These are phyloP conservation scores for Apiospora pterosperma DNA, from an alignment of 2,329 filamentous ascomycete species.

Conservation along the genomic window DNA sequence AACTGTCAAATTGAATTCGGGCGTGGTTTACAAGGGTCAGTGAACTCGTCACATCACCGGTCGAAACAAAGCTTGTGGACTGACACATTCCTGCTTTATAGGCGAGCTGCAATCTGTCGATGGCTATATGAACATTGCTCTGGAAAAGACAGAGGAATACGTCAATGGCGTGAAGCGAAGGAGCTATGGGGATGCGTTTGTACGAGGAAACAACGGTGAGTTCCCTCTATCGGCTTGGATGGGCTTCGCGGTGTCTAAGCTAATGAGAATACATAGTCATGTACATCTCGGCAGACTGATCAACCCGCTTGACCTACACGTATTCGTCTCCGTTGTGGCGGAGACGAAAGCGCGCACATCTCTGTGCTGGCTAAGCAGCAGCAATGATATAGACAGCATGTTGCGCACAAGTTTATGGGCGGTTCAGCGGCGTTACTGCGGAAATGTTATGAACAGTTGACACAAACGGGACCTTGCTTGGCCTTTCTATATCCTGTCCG, in stretches of 20 bases:
- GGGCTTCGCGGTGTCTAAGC: background rate
- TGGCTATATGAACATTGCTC: constrained; percentile 99
- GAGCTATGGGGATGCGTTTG: constrained; percentile 90
- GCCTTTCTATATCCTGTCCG: constrained; percentile 37
- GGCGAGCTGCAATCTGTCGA: constrained; percentile 96
- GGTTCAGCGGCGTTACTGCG: background rate
- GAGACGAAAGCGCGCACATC: background rate
- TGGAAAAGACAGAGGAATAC: constrained; percentile 92
- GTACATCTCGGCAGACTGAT: constrained; percentile 65
- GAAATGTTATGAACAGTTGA: background rate
- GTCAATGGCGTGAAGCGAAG: constrained; percentile 80
- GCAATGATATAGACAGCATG: background rate
- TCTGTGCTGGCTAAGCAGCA: background rate
- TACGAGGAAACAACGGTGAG: constrained; percentile 91
- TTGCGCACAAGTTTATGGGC: background rate
- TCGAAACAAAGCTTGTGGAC: background rate
- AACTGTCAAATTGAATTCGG: constrained; percentile 97
- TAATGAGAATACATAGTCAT: constrained; percentile 52
- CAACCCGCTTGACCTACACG: constrained; percentile 18
- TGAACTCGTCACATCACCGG: constrained; percentile 1
- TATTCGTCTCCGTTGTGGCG: background rate
- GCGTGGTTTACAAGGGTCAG: constrained; percentile 92
- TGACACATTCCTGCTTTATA: constrained; percentile 31
- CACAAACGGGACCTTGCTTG: background rate
- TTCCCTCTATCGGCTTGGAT: background rate